These are phyloP conservation scores for Tephrocybe sp. DNA, from an alignment of 768 basidiomycete species.

Conservation along the genomic window DNA sequence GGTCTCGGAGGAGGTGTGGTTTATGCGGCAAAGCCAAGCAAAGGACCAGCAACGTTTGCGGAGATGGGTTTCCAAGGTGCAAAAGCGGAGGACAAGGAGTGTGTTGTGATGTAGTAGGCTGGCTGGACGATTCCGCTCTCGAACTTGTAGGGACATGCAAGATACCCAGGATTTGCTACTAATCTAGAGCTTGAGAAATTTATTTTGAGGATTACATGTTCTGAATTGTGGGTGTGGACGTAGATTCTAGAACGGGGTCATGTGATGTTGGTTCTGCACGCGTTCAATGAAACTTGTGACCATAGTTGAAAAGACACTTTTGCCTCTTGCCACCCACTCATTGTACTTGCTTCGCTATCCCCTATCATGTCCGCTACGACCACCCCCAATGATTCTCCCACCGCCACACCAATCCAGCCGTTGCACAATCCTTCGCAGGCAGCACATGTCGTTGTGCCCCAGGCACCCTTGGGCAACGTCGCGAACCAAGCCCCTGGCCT, in stretches of 20 bases:
- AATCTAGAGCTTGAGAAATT: not conserved
- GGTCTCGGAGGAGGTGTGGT: slow-evolving; percentile 23
- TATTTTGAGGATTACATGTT: too few relatives aligned
- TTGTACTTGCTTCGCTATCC: not conserved
- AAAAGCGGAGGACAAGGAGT: slow-evolving; percentile 80
- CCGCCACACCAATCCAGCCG: slow-evolving; percentile 65
- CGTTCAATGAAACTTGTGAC: slow-evolving; percentile 11
- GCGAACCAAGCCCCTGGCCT: slow-evolving; percentile 63
- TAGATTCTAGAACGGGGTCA: slow-evolving; percentile 11
- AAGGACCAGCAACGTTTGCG: slow-evolving; percentile 76
- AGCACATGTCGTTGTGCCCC: slow-evolving; percentile 74
- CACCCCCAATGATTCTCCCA: slow-evolving; percentile 69
- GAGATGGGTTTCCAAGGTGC: slow-evolving; percentile 90
- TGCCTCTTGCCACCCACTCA: slow-evolving; percentile 1
- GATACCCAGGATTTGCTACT: not conserved
- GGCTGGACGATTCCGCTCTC: too few relatives aligned
- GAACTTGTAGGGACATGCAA: too few relatives aligned
- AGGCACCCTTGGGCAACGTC: slow-evolving; percentile 76
- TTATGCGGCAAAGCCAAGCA: slow-evolving; percentile 23
- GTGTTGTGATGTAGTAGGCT: slow-evolving; percentile 74
- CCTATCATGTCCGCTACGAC: slow-evolving; percentile 50
- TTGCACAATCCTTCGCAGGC: slow-evolving; percentile 85
- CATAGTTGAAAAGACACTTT: slow-evolving; percentile 3
- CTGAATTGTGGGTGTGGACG: slow-evolving; percentile 5
- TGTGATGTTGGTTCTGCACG: slow-evolving; percentile 15